Evolutionary conservation across 768 basidiomycete genomes (phyloP).

Genomic region (Guyanaporus albipodus): DNA sequence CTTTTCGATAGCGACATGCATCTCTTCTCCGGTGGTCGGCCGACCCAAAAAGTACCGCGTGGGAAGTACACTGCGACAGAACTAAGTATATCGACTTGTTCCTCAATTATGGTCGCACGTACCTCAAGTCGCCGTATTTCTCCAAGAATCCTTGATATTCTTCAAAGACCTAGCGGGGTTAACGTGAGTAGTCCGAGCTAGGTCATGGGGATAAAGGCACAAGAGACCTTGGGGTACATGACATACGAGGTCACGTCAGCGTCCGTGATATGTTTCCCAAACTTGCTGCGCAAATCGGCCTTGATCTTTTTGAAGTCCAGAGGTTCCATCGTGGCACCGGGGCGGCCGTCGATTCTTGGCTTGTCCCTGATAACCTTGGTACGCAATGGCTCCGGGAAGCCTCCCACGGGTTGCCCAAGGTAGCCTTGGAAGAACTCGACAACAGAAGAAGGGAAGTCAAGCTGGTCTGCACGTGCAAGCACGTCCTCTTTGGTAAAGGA

Average conservation of each 20-base stretch:
- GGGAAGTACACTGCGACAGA: slow-evolving; percentile 74
- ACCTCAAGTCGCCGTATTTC: slow-evolving; percentile 95
- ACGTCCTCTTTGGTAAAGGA: slow-evolving; percentile 84
- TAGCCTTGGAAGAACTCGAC: slow-evolving; percentile 99
- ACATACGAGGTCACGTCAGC: slow-evolving; percentile 91
- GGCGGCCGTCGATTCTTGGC: slow-evolving; percentile 89
- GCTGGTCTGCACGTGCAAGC: slow-evolving; percentile 74
- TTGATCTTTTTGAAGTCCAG: slow-evolving; percentile 97
- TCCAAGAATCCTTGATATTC: slow-evolving; percentile 94
- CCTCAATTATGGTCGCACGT: slow-evolving; percentile 22
- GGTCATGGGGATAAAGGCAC: slow-evolving; percentile 4
- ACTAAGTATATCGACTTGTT: slow-evolving; percentile 12
- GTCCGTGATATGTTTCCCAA: slow-evolving; percentile 92
- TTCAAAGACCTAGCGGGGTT: slow-evolving; percentile 75
- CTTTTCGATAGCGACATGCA: slow-evolving; percentile 93
- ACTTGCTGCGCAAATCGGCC: slow-evolving; percentile 86
- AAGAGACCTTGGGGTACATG: slow-evolving; percentile 94
- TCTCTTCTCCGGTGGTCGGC: slow-evolving; percentile 89
- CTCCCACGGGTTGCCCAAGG: slow-evolving; percentile 95
- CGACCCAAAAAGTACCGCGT: slow-evolving; percentile 97
- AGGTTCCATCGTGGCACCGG: slow-evolving; percentile 82
- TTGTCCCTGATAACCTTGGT: slow-evolving; percentile 90
- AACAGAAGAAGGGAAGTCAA: slow-evolving; percentile 97
- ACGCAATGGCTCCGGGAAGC: slow-evolving; percentile 97
- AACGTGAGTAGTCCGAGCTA: slow-evolving; percentile 6